A percentile compares a stretch with the other conserved stretches of the same genome.
Evolutionary conservation across 352 stramenopile genomes (phyloP).

Genomic region (Phytophthora cactorum): DNA sequence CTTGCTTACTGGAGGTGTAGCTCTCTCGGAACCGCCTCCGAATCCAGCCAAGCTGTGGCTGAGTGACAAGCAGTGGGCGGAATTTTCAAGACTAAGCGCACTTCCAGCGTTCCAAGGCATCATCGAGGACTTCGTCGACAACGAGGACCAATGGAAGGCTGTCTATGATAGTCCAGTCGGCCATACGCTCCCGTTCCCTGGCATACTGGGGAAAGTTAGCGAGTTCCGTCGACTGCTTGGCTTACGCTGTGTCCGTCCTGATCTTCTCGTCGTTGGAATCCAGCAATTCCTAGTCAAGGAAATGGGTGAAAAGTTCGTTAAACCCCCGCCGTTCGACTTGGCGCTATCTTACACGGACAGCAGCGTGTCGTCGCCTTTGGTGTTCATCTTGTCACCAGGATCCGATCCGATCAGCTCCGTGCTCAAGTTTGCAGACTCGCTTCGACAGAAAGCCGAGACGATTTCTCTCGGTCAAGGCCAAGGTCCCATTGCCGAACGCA

Average conservation of each 20-base stretch:
- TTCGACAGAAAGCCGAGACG: constrained; percentile 80
- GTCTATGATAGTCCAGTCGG: constrained; percentile 89
- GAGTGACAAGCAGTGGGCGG: constrained; percentile 92
- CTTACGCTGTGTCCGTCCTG: constrained; percentile 84
- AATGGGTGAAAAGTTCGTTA: constrained; percentile 93
- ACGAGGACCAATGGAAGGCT: constrained; percentile 83
- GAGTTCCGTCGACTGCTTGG: constrained; percentile 81
- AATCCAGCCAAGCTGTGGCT: constrained; percentile 93
- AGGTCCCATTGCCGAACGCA: constrained; percentile 89
- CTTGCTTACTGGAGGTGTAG: constrained; percentile 93
- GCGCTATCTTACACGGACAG: constrained; percentile 89
- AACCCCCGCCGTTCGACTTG: constrained; percentile 91
- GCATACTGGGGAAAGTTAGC: constrained; percentile 59
- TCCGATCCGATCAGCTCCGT: constrained; percentile 92
- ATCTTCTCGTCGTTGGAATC: constrained; percentile 90
- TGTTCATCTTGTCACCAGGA: constrained; percentile 93
- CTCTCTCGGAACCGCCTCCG: constrained; percentile 86
- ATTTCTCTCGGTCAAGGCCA: constrained; percentile 94
- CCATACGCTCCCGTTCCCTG: constrained; percentile 81
- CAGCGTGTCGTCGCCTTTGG: constrained; percentile 83
- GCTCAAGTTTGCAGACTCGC: constrained; percentile 88
- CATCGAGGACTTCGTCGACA: constrained; percentile 82
- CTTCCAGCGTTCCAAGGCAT: constrained; percentile 83
- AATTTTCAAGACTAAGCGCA: constrained; percentile 90
- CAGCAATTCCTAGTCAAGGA: constrained; percentile 89